These are phyloP conservation scores for Kazachstania psychrophila DNA, from an alignment of 805 yeast genomes.

Conservation along the genomic window DNA sequence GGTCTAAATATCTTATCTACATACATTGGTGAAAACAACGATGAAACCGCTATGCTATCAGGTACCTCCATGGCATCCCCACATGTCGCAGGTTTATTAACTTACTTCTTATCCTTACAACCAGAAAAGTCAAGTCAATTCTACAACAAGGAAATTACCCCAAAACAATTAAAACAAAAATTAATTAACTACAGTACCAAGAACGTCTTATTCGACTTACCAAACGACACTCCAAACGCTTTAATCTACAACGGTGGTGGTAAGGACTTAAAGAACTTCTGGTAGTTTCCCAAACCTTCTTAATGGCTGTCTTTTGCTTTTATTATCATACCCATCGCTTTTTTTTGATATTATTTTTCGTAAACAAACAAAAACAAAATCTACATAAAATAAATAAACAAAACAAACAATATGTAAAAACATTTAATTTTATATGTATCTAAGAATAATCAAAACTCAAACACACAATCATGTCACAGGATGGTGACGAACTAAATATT, in stretches of 20 bases:
- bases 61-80: slow-evolving; percentile 99
- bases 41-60: slow-evolving; percentile 72
- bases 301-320: no score
- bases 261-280: slow-evolving; percentile 55
- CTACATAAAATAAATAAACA: not conserved
- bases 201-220: slow-evolving; percentile 49
- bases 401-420: not conserved
- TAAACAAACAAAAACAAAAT: not conserved
- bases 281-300: slow-evolving; percentile 31
- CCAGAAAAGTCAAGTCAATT: slow-evolving; percentile 58
- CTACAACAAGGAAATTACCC: slow-evolving; percentile 45
- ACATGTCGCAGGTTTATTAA: slow-evolving; percentile 83
- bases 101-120: slow-evolving; percentile 81
- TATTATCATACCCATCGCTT: not conserved
- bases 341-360: not conserved
- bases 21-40: slow-evolving; percentile 58
- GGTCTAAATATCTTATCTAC: slow-evolving; percentile 84
- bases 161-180: slow-evolving; percentile 69
- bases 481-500: slow-evolving; percentile 41
- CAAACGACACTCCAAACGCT: slow-evolving; percentile 66
- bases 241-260: slow-evolving; percentile 81
- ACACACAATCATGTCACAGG: not conserved
- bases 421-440: no score
- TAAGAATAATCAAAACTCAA: no score
- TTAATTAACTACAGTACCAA: slow-evolving; percentile 60